These are phyloP conservation scores for Spencermartinsiella europaea DNA, from an alignment of 805 yeast genomes.

Conservation along the genomic window DNA sequence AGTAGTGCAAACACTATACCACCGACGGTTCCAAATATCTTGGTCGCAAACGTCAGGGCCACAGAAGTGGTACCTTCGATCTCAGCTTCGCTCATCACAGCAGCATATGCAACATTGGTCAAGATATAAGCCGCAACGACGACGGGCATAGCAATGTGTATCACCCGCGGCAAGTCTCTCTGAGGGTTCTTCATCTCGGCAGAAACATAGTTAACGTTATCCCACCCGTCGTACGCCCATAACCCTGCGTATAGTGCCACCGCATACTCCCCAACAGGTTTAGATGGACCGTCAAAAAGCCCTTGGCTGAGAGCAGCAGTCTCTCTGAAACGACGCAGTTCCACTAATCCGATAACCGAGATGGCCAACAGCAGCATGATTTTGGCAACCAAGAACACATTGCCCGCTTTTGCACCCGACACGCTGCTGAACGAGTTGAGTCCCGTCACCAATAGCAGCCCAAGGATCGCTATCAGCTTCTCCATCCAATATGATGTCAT, in stretches of 20 bases:
- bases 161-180: slow-evolving; percentile 35
- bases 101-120: slow-evolving; percentile 42
- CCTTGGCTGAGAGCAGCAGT: slow-evolving; percentile 22
- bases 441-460: slow-evolving; percentile 23
- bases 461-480: slow-evolving; percentile 30
- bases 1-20: slow-evolving; percentile 30
- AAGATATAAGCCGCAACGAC: slow-evolving; percentile 34
- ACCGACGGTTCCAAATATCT: slow-evolving; percentile 27
- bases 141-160: slow-evolving; percentile 37
- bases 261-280: slow-evolving; percentile 28
- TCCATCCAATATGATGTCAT: slow-evolving; percentile 25
- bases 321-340: slow-evolving; percentile 16
- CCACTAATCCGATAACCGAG: slow-evolving; percentile 29
- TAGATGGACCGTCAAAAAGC: slow-evolving; percentile 28
- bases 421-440: slow-evolving; percentile 29
- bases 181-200: slow-evolving; percentile 37
- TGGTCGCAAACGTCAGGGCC: slow-evolving; percentile 32
- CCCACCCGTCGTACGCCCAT: slow-evolving; percentile 46
- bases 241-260: slow-evolving; percentile 38
- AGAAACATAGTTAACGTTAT: slow-evolving; percentile 37
- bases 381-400: slow-evolving; percentile 32
- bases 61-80: slow-evolving; percentile 32
- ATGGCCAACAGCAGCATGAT: slow-evolving; percentile 29
- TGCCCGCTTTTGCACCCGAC: slow-evolving; percentile 32
- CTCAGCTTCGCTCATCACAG: slow-evolving; percentile 68